phyloP scores from a whole-genome alignment of 768 basidiomycete species.

The Lentinula lateritia region DNA sequence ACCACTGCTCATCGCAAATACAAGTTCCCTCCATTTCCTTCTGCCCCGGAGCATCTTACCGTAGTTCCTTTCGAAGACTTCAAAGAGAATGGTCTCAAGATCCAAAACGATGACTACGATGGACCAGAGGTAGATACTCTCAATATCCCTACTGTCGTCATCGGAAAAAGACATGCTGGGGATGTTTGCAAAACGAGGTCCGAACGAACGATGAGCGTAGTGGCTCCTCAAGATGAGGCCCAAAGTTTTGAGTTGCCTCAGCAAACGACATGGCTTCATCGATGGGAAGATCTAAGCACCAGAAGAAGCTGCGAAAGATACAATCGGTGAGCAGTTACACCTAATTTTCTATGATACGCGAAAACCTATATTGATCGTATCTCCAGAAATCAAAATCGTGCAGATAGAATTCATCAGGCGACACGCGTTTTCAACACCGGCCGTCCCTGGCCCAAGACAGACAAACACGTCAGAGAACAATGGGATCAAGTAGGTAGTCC shows the following conservation, averaged over 20 bases:
- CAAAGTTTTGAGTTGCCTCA: not conserved
- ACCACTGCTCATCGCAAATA: not conserved
- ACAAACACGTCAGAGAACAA: constrained; percentile 34
- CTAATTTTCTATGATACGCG: not conserved
- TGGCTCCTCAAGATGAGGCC: not conserved
- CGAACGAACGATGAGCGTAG: constrained; percentile 7
- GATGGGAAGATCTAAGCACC: constrained; percentile 64
- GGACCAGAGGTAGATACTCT: constrained; percentile 62
- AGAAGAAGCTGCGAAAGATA: constrained; percentile 36
- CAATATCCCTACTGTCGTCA: constrained; percentile 60
- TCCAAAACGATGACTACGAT: constrained; percentile 42
- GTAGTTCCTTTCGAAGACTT: constrained; percentile 56
- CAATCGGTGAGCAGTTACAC: constrained; percentile 40
- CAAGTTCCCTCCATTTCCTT: constrained; percentile 39
- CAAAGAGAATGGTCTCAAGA: constrained; percentile 42
- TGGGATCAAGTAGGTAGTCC: constrained; percentile 57
- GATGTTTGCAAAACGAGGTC: constrained; percentile 55
- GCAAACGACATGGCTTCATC: constrained; percentile 54
- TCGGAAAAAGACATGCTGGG: constrained; percentile 45
- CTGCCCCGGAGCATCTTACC: constrained; percentile 34
- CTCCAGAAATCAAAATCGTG: not conserved
- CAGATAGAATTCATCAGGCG: constrained; percentile 21
- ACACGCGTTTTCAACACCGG: constrained; percentile 16
- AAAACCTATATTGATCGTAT: not conserved
- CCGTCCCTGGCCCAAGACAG: constrained; percentile 22